Conservation (phyloP, 495 filamentous ascomycete species). For the Clohesyomyces aquaticus region DNA sequence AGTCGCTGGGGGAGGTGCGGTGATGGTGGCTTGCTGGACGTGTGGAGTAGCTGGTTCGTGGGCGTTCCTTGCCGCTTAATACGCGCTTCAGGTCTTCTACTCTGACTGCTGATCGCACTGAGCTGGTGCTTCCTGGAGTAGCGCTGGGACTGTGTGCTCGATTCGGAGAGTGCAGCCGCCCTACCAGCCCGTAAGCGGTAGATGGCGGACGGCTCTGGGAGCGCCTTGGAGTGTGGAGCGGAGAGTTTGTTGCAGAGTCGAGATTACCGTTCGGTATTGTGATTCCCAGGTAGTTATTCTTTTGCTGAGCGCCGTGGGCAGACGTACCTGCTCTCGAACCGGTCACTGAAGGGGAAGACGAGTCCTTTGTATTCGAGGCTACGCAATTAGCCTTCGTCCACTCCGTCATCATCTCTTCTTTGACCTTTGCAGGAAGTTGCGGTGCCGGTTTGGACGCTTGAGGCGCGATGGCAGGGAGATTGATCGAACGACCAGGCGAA, state of each 20-base stretch:
- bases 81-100: conserved; percentile 86
- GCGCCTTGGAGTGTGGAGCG: conserved; percentile 20
- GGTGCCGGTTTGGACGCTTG: conserved; percentile 26
- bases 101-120: conserved; percentile 69
- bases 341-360: conserved; percentile 54
- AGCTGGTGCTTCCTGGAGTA: conserved; percentile 59
- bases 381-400: conserved; percentile 78
- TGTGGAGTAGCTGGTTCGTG: conserved; percentile 27
- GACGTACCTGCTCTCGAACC: conserved; percentile 35
- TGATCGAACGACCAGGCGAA: conserved; percentile 70
- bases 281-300: conserved; percentile 38
- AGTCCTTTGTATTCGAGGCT: conserved; percentile 50
- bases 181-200: conserved; percentile 38
- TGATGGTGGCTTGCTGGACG: conserved; percentile 17
- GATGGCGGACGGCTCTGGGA: conserved; percentile 36
- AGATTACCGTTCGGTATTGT: conserved; percentile 35
- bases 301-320: conserved; percentile 1
- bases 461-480: conserved; percentile 58
- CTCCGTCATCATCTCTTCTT: conserved; percentile 71
- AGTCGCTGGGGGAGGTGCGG: not conserved
- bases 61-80: conserved; percentile 53
- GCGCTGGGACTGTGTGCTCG: conserved; percentile 55
- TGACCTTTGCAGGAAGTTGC: conserved; percentile 57
- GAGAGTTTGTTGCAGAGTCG: conserved; percentile 26
- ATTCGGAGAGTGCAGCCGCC: conserved; percentile 29